These are phyloP conservation scores for Rhodocollybia butyracea DNA, from an alignment of 768 basidiomycete genomes.

Conservation along the genomic window DNA sequence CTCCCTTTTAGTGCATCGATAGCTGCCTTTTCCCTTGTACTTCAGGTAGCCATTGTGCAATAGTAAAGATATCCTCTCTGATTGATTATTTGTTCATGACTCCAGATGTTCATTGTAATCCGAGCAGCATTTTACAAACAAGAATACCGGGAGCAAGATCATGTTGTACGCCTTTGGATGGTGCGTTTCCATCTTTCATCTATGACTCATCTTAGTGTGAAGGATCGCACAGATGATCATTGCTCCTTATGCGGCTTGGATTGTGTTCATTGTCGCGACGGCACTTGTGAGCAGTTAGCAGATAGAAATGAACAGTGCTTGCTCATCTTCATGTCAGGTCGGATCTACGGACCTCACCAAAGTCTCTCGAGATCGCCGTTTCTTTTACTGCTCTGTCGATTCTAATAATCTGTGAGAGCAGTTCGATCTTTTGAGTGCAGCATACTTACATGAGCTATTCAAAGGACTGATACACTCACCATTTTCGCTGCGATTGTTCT, in stretches of 20 bases:
- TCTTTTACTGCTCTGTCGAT: slow-evolving; percentile 50
- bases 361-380: slow-evolving; percentile 44
- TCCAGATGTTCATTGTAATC: slow-evolving; percentile 44
- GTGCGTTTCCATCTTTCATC: slow-evolving; percentile 22
- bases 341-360: slow-evolving; percentile 31
- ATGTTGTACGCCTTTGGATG: slow-evolving; percentile 31
- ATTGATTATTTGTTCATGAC: not conserved
- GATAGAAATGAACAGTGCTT: not conserved
- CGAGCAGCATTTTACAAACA: slow-evolving; percentile 29
- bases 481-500: slow-evolving; percentile 36
- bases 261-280: slow-evolving; percentile 34
- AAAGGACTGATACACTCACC: slow-evolving; percentile 39
- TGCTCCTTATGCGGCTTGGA: slow-evolving; percentile 38
- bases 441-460: not conserved
- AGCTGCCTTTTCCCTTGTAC: slow-evolving; percentile 37
- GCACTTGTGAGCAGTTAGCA: slow-evolving; percentile 28
- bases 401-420: slow-evolving; percentile 30
- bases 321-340: slow-evolving; percentile 22
- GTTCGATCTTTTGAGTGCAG: not conserved
- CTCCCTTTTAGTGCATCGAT: slow-evolving; percentile 32
- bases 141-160: slow-evolving; percentile 28
- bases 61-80: not conserved
- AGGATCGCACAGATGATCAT: slow-evolving; percentile 38
- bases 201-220: not conserved
- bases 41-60: slow-evolving; percentile 30